Percentiles rank a stretch among this genome's conserved stretches.
Evolutionary conservation across 164 flowering plant genomes (phyloP).

Genomic region (Tetrastigma voinierianum): DNA sequence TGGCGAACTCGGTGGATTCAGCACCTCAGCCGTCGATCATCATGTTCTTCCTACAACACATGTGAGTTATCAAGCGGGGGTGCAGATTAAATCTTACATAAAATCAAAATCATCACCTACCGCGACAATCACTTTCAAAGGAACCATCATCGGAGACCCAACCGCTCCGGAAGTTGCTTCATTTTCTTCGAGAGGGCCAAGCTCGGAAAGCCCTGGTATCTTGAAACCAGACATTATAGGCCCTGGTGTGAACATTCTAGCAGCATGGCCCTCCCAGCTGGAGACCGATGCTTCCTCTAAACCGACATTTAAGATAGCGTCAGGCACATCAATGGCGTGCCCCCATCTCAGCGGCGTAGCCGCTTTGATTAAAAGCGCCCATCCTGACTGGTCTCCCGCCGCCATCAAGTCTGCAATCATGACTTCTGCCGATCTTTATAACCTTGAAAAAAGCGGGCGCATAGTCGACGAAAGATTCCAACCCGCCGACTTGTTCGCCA

Average conservation of each 20-base stretch:
- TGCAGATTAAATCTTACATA: conserved; percentile 40
- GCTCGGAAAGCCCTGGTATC: conserved; percentile 35
- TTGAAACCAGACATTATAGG: conserved; percentile 65
- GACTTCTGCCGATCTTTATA: conserved; percentile 44
- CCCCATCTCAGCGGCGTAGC: conserved; percentile 64
- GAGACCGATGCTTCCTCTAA: conserved; percentile 20
- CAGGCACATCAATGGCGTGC: conserved; percentile 63
- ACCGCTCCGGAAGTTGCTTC: conserved; percentile 40
- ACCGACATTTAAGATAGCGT: conserved; percentile 32
- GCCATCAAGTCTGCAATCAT: conserved; percentile 59
- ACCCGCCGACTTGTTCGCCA: conserved; percentile 37
- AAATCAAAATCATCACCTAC: conserved; percentile 34
- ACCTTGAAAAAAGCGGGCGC: conserved; percentile 25
- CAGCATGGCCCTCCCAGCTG: conserved; percentile 48
- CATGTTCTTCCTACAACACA: conserved; percentile 55
- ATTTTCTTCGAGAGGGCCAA: conserved; percentile 62
- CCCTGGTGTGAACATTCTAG: conserved; percentile 54
- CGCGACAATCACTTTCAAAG: conserved; percentile 42
- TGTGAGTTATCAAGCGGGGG: conserved; percentile 32
- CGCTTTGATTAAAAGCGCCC: conserved; percentile 48
- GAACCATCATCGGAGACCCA: conserved; percentile 37
- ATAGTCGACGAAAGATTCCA: conserved; percentile 31
- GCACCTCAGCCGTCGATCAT: conserved; percentile 27
- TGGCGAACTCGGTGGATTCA: conserved; percentile 22
- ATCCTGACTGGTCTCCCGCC: conserved; percentile 64